Percentiles rank a stretch among this genome's conserved stretches.
Conservation (phyloP, 371 early-diverging fungal genomes). For the Parasitella parasitica region DNA sequence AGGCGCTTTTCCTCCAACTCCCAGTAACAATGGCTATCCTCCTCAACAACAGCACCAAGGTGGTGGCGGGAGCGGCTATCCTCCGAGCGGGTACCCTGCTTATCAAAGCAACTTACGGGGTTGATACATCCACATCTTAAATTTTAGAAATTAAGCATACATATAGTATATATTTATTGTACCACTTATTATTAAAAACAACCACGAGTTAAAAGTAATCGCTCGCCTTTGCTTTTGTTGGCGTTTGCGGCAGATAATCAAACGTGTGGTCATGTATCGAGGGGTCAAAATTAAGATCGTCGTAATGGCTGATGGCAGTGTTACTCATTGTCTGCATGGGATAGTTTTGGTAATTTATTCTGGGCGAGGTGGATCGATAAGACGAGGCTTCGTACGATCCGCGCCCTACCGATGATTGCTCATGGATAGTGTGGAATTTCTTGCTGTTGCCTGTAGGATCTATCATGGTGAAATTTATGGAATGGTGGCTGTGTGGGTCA, state of each 20-base stretch:
- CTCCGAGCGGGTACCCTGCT: slow-evolving; percentile 7
- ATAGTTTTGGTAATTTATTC: slow-evolving; percentile 6
- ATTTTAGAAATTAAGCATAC: no score
- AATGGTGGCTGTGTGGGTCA: slow-evolving; percentile 32
- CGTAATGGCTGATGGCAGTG: neutral
- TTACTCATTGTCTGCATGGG: slow-evolving; percentile 21
- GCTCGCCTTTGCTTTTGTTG: neutral
- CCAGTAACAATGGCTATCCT: slow-evolving; percentile 7
- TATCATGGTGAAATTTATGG: slow-evolving; percentile 38
- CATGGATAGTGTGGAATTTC: neutral
- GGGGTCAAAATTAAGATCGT: slow-evolving; percentile 8
- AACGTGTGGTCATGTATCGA: neutral
- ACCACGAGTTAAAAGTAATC: neutral
- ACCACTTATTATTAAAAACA: neutral
- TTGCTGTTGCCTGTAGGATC: slow-evolving; percentile 14
- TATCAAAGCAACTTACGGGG: neutral
- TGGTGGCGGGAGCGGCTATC: slow-evolving; percentile 6
- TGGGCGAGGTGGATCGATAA: slow-evolving; percentile 8
- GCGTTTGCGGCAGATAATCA: slow-evolving; percentile 5
- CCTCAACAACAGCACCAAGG: slow-evolving; percentile 3
- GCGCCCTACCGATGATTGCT: neutral
- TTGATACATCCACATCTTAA: no score
- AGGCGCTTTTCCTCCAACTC: slow-evolving; percentile 10
- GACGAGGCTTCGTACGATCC: slow-evolving; percentile 2
- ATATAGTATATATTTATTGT: neutral